A percentile compares a stretch with the other conserved stretches of the same genome.
Evolutionary conservation across 2,329 filamentous ascomycete species (phyloP).

Genomic region (Didymella glomerata): DNA sequence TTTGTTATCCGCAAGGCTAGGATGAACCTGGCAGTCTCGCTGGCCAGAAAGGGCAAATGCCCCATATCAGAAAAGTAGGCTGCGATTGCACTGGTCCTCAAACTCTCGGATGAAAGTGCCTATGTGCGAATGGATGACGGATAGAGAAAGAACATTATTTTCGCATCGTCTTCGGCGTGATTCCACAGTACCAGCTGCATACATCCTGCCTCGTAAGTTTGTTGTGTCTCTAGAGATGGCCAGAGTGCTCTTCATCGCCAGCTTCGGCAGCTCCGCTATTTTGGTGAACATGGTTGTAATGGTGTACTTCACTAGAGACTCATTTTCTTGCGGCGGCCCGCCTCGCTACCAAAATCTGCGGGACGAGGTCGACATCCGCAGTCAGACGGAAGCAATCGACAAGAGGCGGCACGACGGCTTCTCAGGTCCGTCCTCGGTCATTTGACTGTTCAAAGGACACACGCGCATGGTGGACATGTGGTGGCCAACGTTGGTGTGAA

Average conservation of each 20-base stretch:
- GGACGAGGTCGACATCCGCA: neutral
- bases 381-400: neutral
- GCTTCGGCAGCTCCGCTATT: neutral
- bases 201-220: neutral
- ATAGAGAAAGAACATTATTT: neutral
- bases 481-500: neutral
- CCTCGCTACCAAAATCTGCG: conserved; percentile 1
- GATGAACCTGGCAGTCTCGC: neutral
- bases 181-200: neutral
- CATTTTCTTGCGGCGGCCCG: conserved; percentile 6
- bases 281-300: neutral
- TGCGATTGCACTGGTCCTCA: neutral
- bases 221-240: neutral
- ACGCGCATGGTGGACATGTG: neutral
- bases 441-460: neutral
- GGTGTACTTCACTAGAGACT: neutral
- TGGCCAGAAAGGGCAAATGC: neutral
- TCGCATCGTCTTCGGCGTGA: too few species aligned
- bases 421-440: neutral
- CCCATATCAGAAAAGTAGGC: neutral
- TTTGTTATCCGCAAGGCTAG: neutral
- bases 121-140: neutral
- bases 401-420: neutral
- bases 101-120: neutral
- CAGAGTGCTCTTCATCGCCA: neutral